phyloP scores from a whole-genome alignment of 192 early-diverging fungal genomes.

The Mortierella hygrophila region DNA sequence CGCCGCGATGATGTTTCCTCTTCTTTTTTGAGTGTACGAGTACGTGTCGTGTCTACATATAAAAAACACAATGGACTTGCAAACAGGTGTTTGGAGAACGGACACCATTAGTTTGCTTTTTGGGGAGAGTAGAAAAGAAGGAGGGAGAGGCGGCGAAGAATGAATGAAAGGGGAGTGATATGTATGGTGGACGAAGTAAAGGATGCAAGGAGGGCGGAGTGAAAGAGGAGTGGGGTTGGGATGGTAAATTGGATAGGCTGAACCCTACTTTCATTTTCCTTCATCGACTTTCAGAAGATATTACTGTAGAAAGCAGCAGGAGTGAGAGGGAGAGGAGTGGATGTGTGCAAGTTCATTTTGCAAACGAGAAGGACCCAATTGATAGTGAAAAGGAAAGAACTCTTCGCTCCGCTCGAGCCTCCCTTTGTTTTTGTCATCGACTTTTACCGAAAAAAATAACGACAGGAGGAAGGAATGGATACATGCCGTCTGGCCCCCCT shows the following conservation, averaged over 20 bases:
- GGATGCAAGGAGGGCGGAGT: background rate
- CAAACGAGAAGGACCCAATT: background rate
- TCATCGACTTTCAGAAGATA: background rate
- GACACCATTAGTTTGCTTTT: background rate
- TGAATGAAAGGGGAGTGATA: background rate
- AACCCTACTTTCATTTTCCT: background rate
- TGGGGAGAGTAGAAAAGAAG: background rate
- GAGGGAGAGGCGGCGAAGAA: background rate
- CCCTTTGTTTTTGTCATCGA: background rate
- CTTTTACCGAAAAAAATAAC: background rate
- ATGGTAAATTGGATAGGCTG: background rate
- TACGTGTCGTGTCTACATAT: background rate
- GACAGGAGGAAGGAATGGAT: background rate
- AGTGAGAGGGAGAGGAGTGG: too few species aligned
- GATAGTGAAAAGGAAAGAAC: background rate
- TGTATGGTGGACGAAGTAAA: background rate
- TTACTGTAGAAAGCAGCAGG: background rate
- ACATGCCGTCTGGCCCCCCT: background rate
- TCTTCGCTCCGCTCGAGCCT: background rate
- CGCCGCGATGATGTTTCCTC: background rate
- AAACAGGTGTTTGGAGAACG: slow-evolving; percentile 11
- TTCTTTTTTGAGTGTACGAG: background rate
- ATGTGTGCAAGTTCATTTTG: background rate
- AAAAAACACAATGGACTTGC: background rate
- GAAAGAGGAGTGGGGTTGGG: background rate